phyloP scores from a whole-genome alignment of 2,329 filamentous ascomycete genomes.

The Venturia aucupariae region DNA sequence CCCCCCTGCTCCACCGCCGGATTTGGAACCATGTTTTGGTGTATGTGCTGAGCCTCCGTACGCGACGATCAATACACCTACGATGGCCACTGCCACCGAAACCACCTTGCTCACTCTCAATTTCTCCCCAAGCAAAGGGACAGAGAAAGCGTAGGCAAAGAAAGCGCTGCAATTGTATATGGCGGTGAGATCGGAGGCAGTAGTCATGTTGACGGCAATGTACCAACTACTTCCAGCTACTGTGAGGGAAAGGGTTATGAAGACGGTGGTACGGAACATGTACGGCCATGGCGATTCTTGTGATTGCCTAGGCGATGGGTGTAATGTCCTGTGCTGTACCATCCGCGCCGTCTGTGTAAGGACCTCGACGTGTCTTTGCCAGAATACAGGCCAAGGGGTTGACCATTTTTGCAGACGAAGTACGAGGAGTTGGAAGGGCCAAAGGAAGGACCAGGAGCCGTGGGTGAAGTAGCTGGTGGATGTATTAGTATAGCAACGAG shows the following conservation, averaged over 20 bases:
- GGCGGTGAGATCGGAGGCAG: constrained; percentile 84
- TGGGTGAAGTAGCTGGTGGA: constrained; percentile 68
- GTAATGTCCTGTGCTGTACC: constrained; percentile 71
- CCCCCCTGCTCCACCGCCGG: constrained; percentile 44
- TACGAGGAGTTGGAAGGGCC: constrained; percentile 74
- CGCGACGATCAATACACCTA: constrained; percentile 86
- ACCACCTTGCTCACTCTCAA: constrained; percentile 75
- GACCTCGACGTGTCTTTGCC: constrained; percentile 60
- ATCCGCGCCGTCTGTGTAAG: constrained; percentile 65
- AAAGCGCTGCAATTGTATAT: constrained; percentile 99
- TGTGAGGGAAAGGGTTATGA: constrained; percentile 78
- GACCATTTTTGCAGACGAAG: constrained; percentile 71
- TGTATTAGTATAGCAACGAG: not conserved
- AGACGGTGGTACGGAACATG: constrained; percentile 67
- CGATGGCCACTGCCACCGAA: constrained; percentile 77
- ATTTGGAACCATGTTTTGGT: constrained; percentile 45
- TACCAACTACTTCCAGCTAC: constrained; percentile 93
- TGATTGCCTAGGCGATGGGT: constrained; percentile 43
- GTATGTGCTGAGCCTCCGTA: constrained; percentile 63
- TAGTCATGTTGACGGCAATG: constrained; percentile 86
- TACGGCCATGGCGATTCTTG: constrained; percentile 56
- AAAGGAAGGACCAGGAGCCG: constrained; percentile 84
- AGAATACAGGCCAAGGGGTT: constrained; percentile 75
- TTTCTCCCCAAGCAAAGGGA: constrained; percentile 79
- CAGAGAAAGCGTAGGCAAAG: constrained; percentile 95